phyloP scores from a whole-genome alignment of 352 stramenopile genomes.

The Pythium grandisporangium region DNA sequence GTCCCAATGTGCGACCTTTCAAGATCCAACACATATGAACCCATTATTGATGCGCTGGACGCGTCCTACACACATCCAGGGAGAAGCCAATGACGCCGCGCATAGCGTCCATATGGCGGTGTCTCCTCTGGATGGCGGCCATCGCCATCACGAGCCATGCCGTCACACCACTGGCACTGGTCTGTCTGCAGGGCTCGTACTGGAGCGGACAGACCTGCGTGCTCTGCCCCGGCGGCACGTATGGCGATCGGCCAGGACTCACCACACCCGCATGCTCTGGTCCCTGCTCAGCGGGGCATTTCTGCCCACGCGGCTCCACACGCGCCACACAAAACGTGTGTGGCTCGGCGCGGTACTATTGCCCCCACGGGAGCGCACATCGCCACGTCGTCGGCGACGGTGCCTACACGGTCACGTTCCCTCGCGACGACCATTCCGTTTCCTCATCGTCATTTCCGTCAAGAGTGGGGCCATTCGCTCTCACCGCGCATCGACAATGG shows the following conservation, averaged over 20 bases:
- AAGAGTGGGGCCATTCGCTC: too few relatives aligned
- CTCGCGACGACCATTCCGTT: too few relatives aligned
- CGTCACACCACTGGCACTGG: slow-evolving; percentile 7
- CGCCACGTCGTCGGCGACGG: slow-evolving; percentile 27
- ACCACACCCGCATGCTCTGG: slow-evolving; percentile 32
- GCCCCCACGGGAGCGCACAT: slow-evolving; percentile 29
- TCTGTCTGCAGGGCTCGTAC: slow-evolving; percentile 36
- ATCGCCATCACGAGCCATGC: neutral
- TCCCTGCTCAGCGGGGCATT: slow-evolving; percentile 30
- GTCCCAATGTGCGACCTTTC: slow-evolving; percentile 6
- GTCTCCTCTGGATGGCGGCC: too few relatives aligned
- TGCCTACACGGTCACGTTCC: slow-evolving; percentile 48
- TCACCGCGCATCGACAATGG: too few relatives aligned
- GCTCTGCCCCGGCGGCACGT: slow-evolving; percentile 39
- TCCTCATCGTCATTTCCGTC: too few relatives aligned
- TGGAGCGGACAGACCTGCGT: slow-evolving; percentile 28
- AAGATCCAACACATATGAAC: slow-evolving; percentile 5
- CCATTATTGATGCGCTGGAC: too few relatives aligned
- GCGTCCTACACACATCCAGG: too few relatives aligned
- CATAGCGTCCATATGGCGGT: too few relatives aligned
- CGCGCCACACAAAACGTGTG: slow-evolving; percentile 34
- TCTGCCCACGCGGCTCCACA: slow-evolving; percentile 53
- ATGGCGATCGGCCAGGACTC: slow-evolving; percentile 28
- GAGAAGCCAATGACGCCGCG: too few relatives aligned
- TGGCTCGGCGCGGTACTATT: slow-evolving; percentile 46